A percentile compares a stretch with the other conserved stretches of the same genome.
These are phyloP conservation scores for Ehretia macrophylla DNA, from an alignment of 257 asterid genomes.

Conservation along the genomic window DNA sequence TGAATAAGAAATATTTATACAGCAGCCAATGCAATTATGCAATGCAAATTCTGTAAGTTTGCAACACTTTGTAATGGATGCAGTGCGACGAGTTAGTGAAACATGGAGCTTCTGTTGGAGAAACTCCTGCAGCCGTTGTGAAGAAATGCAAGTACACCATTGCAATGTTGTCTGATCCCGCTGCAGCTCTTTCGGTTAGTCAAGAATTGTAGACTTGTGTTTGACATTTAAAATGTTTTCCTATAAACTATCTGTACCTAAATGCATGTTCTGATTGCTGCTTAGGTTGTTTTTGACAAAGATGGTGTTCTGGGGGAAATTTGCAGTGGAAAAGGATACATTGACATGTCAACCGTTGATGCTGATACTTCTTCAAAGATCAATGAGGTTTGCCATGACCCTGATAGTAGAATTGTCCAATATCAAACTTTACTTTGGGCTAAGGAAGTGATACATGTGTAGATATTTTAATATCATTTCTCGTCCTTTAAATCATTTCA, in stretches of 20 bases:
- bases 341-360: slow-evolving; percentile 99
- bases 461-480: not conserved
- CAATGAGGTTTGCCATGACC: slow-evolving; percentile 61
- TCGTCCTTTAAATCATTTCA: not conserved
- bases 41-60: not conserved
- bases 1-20: too few relatives aligned
- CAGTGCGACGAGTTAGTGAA: slow-evolving; percentile 91
- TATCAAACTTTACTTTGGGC: too few relatives aligned
- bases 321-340: slow-evolving; percentile 74
- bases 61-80: slow-evolving; percentile 2
- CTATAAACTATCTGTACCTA: not conserved
- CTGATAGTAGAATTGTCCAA: too few relatives aligned
- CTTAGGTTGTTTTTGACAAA: slow-evolving; percentile 81
- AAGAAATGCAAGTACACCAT: slow-evolving; percentile 95
- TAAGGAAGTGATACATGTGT: not conserved
- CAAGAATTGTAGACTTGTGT: not conserved
- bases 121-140: slow-evolving; percentile 82
- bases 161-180: slow-evolving; percentile 92
- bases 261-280: slow-evolving; percentile 8
- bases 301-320: slow-evolving; percentile 84
- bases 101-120: slow-evolving; percentile 83
- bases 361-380: slow-evolving; percentile 89
- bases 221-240: not conserved
- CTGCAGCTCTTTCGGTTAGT: slow-evolving; percentile 92
- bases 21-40: too few relatives aligned